These are phyloP conservation scores for Mycena floridula DNA, from an alignment of 768 basidiomycete species.

Conservation along the genomic window DNA sequence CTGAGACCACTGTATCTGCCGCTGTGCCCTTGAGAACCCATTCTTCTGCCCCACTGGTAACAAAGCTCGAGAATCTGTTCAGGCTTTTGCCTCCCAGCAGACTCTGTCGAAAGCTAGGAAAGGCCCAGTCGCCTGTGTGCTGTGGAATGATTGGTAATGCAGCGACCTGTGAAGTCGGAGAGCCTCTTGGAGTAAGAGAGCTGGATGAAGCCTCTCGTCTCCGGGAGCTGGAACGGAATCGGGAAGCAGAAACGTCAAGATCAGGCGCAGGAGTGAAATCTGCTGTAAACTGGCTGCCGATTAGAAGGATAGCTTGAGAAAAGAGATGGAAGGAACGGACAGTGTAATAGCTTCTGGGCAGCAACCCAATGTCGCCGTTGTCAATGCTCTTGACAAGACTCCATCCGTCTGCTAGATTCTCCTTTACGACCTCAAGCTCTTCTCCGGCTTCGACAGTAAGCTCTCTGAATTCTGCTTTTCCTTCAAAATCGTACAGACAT, in stretches of 20 bases:
- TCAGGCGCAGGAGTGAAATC: slow-evolving; percentile 52
- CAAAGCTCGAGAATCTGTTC: slow-evolving; percentile 83
- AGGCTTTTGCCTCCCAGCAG: slow-evolving; percentile 72
- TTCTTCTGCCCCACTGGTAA: slow-evolving; percentile 80
- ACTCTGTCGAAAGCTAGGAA: slow-evolving; percentile 66
- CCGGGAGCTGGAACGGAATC: slow-evolving; percentile 11
- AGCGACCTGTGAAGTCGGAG: slow-evolving; percentile 34
- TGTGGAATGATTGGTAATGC: slow-evolving; percentile 50
- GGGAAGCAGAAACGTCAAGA: slow-evolving; percentile 26
- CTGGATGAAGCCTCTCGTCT: slow-evolving; percentile 32
- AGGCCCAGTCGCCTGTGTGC: slow-evolving; percentile 65
- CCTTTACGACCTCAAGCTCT: slow-evolving; percentile 62
- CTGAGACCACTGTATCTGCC: slow-evolving; percentile 21
- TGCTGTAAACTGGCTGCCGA: slow-evolving; percentile 68
- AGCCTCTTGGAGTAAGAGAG: slow-evolving; percentile 43
- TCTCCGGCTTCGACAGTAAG: slow-evolving; percentile 65
- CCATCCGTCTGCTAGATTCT: slow-evolving; percentile 75
- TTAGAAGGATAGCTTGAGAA: too few relatives aligned
- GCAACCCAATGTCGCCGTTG: slow-evolving; percentile 62
- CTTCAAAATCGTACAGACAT: slow-evolving; percentile 69
- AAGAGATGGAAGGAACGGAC: too few relatives aligned
- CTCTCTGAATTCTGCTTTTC: slow-evolving; percentile 71
- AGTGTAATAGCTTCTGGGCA: slow-evolving; percentile 70
- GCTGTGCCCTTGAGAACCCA: slow-evolving; percentile 68
- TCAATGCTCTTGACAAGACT: slow-evolving; percentile 56